Conservation (phyloP, 352 stramenopile species). For the Phytophthora macrochlamydospora region DNA sequence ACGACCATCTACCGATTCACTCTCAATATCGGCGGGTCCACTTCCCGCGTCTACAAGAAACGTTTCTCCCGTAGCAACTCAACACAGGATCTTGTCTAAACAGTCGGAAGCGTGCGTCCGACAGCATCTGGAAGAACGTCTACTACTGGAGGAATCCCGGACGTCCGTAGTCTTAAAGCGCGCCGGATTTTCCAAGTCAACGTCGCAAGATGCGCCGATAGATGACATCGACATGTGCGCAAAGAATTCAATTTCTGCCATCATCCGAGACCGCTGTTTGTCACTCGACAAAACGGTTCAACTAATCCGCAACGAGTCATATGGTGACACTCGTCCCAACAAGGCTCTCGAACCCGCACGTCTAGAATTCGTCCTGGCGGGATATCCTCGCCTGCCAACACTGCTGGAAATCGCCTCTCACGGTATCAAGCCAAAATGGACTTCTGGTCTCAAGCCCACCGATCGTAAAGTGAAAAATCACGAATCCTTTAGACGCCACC, state of each 20-base stretch:
- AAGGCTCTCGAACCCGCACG: not conserved
- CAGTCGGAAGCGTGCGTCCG: too few relatives aligned
- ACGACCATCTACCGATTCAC: too few relatives aligned
- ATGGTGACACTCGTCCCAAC: not conserved
- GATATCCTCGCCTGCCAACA: not conserved
- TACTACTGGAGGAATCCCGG: too few relatives aligned
- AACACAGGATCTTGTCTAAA: too few relatives aligned
- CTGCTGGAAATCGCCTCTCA: not conserved
- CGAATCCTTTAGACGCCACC: not conserved
- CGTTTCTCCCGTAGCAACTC: too few relatives aligned
- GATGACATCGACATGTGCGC: not conserved
- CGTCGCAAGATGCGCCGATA: too few relatives aligned
- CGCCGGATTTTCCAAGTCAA: too few relatives aligned
- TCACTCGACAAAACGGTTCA: not conserved
- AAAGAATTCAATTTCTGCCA: not conserved
- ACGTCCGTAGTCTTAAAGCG: too few relatives aligned
- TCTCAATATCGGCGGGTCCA: too few relatives aligned
- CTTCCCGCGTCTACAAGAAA: too few relatives aligned
- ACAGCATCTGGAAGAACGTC: too few relatives aligned
- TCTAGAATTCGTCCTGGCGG: not conserved
- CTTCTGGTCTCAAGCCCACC: not conserved
- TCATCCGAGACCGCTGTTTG: not conserved
- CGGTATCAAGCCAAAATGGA: not conserved
- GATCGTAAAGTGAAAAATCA: not conserved
- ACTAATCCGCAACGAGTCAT: not conserved